Percentiles rank a stretch among this genome's conserved stretches.
Evolutionary conservation across 2,329 filamentous ascomycete species (phyloP).

Genomic region (Stagonosporopsis tanaceti): DNA sequence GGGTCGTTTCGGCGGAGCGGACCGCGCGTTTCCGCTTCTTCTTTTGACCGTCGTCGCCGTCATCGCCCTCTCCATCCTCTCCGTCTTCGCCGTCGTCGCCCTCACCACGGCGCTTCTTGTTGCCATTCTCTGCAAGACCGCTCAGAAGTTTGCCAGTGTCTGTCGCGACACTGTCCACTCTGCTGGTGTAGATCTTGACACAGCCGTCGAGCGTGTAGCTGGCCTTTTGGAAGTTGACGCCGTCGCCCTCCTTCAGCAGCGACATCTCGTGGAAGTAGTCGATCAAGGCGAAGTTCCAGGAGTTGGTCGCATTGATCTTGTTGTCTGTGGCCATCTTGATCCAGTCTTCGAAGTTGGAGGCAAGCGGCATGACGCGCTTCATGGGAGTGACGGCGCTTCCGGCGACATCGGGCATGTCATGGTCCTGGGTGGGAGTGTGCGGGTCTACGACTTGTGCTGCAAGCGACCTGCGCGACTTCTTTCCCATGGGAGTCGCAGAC

Average conservation of each 20-base stretch:
- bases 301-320: constrained; percentile 93
- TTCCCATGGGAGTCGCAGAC: constrained; percentile 76
- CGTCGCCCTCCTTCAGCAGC: constrained; percentile 91
- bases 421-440: constrained; percentile 55
- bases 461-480: constrained; percentile 61
- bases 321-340: constrained; percentile 99
- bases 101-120: constrained; percentile 59
- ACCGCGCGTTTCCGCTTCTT: constrained; percentile 79
- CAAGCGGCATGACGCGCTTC: constrained; percentile 86
- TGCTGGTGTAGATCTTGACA: constrained; percentile 98
- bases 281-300: constrained; percentile 99
- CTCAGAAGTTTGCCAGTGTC: constrained; percentile 95
- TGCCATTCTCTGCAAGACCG: constrained; percentile 85
- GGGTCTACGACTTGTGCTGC: constrained; percentile 59
- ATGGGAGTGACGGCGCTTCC: constrained; percentile 87
- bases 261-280: constrained; percentile 99
- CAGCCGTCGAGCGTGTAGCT: constrained; percentile 97
- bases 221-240: constrained; percentile 98
- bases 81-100: constrained; percentile 48
- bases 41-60: constrained; percentile 65
- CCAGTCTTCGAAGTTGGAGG: constrained; percentile 99
- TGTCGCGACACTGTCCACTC: constrained; percentile 96
- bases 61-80: constrained; percentile 72
- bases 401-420: constrained; percentile 66
- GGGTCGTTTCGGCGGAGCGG: constrained; percentile 88